Base-by-base conservation (phyloP, 441 rosid species). In the Corymbia citriodora region DNA sequence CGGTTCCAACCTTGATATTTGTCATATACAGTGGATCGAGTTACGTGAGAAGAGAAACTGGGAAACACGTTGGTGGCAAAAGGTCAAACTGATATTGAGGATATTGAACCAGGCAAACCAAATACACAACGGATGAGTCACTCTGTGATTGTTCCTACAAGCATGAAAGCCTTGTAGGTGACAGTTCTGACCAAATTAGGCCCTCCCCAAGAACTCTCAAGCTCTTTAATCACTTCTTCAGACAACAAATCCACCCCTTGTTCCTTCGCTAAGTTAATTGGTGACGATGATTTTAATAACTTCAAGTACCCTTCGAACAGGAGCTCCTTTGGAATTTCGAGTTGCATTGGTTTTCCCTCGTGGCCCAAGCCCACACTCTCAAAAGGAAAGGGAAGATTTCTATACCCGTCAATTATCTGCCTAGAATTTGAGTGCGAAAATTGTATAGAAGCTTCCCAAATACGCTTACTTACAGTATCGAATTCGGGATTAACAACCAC, bases 131-230 rank as follows among this genome's bases (percentile, higher is more conserved):
- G 3, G 72, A 63, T 18, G 17, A n/a, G 33, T 61, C 33, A 92
- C 65, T 55, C 31, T 70, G 91, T 88, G 15, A 95, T 93, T 89
- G 91, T 93, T 29, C 97, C 96, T 3, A 92, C 96, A 36, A 96
- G 95, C 97, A 94, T 93, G 86, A 94, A 94, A 50, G 95, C 93
- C 93, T 96, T 96, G 87, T 91, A 92, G 6, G 88, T 90, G 7
- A 95, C 89, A n/a, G 94, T 89, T 88, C 95, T 92, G 10, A 94
- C 94, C 93, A 92, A 45, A 48, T 87, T n/a, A 61, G 92, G 68
- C 5, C 97, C 96, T 31, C 97, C 97, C 97, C 96, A 95, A 88
- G 95, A 96, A 85, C 29, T 88, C 93, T 94, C 94, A 36, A 96
- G 90, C 87, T 94, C 96, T n/a, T 90, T 90, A 25, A 96, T 94